Evolutionary conservation across 371 early-diverging fungal species (phyloP), one percentile per base, ranked within the genome.

Genomic region (Parasitella parasitica): DNA sequence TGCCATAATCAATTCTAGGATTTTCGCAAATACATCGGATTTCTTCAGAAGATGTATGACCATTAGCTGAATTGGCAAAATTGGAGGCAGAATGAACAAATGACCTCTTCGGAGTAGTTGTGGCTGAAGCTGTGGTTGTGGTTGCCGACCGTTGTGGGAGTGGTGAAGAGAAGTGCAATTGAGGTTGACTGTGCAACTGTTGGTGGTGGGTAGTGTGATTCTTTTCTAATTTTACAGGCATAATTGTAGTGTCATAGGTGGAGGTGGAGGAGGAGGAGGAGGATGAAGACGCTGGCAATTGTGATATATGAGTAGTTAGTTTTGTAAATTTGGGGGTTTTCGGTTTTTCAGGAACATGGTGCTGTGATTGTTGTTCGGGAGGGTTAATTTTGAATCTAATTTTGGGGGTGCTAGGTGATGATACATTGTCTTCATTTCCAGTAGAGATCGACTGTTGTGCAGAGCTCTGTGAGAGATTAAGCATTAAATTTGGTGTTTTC

Each of bases 21-120:
- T 83, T 75, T 6, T 77, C 76, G 59, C 92, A 91, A 15, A 89
- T 83, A 69, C 92, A 91, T 20, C 80, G 74, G 35, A 89, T 88
- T 13, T 80, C 67, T 41, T 89, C 89, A 13, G 57, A 20, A 2
- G 32, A 43, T 15, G 49, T 49, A 15, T 46, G 43, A 3, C 57
- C 57, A 34, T 32, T 20, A 5, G 32, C 24, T 24, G 37, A 13
- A 18, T 1, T 22, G 3, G 46, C 43, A 32, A 46, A 46, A 20
- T 32, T 57, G 1, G 57, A 46, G 0, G 34, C 32, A 4, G 43
- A 43, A 12, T 26, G 13, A 13, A n/a, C 18, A 13, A 41, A 38
- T 54, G 20, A 24, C 20, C 28, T 27, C 13, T 20, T 28, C 12
- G 46, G 57, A 20, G 26, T 43, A 43, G 57, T 6, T 6, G 56